Percentiles rank a stretch among this genome's conserved stretches.
Conservation (phyloP, 208 protist species). For the Trichomonas gallinae region DNA sequence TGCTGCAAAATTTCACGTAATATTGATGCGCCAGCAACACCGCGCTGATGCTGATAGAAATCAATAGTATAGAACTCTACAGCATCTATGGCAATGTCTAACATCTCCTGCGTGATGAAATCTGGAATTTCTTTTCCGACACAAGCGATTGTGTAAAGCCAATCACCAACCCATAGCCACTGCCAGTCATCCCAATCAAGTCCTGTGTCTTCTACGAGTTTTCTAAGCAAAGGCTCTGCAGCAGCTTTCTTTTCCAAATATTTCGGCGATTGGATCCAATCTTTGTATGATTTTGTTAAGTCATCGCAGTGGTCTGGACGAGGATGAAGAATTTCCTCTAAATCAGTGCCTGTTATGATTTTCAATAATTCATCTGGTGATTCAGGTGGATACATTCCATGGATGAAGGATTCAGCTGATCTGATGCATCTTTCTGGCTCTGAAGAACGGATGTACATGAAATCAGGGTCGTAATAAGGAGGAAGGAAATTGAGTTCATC, state of each 20-base stretch:
- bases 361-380: neutral
- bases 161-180: neutral
- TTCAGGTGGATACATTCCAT: neutral
- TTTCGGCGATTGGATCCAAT: neutral
- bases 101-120: neutral
- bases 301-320: neutral
- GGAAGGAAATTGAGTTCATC: neutral
- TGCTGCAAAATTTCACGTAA: neutral
- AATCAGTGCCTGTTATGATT: neutral
- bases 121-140: neutral
- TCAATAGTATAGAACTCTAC: neutral
- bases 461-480: neutral
- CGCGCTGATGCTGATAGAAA: neutral
- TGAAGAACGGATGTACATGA: neutral
- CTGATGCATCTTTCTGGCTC: neutral
- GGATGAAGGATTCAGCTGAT: neutral
- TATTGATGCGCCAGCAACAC: neutral
- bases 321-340: neutral
- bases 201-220: neutral
- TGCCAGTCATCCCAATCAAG: neutral
- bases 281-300: neutral
- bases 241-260: neutral
- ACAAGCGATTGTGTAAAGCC: neutral
- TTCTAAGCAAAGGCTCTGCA: neutral
- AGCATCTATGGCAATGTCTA: too few species aligned